A percentile compares a stretch with the other conserved stretches of the same genome.
Conservation (phyloP, 176 grass and related monocot species). For the Ensete ventricosum region DNA sequence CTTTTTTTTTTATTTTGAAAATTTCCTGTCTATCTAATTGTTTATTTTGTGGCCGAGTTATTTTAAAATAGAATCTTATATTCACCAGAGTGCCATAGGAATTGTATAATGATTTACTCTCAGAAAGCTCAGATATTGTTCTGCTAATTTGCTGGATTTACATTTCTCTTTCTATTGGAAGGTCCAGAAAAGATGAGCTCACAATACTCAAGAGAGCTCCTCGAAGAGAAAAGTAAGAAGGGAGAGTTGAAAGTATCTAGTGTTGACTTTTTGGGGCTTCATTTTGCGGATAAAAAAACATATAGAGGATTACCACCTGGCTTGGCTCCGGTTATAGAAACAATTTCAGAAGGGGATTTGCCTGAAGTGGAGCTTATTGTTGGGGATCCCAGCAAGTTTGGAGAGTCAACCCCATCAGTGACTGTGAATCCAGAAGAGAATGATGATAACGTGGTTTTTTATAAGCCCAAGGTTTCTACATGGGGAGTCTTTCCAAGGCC, state of each 20-base stretch:
- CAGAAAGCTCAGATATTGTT: neutral
- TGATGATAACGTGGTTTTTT: constrained; percentile 13
- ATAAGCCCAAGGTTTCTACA: constrained; percentile 40
- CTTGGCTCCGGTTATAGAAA: constrained; percentile 11
- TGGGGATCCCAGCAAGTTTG: constrained; percentile 42
- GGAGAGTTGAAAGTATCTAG: constrained; percentile 2
- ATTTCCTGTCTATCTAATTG: neutral
- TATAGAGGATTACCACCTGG: constrained; percentile 23
- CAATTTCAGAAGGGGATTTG: constrained; percentile 18
- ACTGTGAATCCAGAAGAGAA: constrained; percentile 8
- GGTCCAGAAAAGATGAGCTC: neutral
- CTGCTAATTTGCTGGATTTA: neutral
- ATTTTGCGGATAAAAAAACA: constrained; percentile 19
- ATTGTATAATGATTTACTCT: neutral
- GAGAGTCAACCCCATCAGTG: constrained; percentile 4
- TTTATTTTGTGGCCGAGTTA: neutral
- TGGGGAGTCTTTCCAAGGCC: constrained; percentile 52
- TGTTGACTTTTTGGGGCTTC: constrained; percentile 18
- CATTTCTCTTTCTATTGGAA: neutral
- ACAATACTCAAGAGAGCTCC: neutral
- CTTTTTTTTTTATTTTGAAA: no score
- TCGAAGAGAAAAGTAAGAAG: constrained; percentile 12
- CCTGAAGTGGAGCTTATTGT: constrained; percentile 37
- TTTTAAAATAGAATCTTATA: neutral
- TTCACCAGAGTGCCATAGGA: neutral